Percentiles rank a stretch among this genome's conserved stretches.
phyloP scores from a whole-genome alignment of 1,284 basidiomycete species.

The Ceratobasidium sp. region DNA sequence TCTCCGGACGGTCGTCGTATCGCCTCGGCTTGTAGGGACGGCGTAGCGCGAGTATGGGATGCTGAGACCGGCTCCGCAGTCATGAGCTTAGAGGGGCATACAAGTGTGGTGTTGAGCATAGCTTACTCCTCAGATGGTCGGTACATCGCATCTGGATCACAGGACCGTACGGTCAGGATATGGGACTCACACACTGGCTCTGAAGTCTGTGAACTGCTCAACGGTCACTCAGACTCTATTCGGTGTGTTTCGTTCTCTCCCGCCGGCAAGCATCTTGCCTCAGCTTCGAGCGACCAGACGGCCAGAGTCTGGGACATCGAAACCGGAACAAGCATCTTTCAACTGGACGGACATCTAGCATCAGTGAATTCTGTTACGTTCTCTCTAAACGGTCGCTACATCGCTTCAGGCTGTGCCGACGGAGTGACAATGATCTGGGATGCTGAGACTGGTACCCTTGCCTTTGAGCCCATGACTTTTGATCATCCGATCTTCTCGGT shows the following conservation, averaged over 20 bases:
- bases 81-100: not conserved
- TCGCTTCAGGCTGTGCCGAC: not conserved
- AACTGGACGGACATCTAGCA: not conserved
- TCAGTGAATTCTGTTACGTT: not conserved
- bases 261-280: not conserved
- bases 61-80: not conserved
- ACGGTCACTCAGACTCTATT: not conserved
- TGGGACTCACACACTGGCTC: not conserved
- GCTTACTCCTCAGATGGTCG: not conserved
- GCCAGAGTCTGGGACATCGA: not conserved
- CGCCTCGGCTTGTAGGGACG: not conserved
- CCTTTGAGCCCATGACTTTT: not conserved
- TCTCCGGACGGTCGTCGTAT: not conserved
- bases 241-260: not conserved
- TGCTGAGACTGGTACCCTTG: not conserved
- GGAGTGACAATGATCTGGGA: not conserved
- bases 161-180: not conserved
- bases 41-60: not conserved
- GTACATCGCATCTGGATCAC: not conserved
- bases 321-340: not conserved
- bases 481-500: not conserved
- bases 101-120: not conserved
- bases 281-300: not conserved
- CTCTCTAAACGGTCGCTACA: not conserved
- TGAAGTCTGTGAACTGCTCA: not conserved